Percentiles rank a stretch among this genome's conserved stretches.
These are phyloP conservation scores for Thalassiosira hispida DNA, from an alignment of 352 stramenopile species.

Conservation along the genomic window DNA sequence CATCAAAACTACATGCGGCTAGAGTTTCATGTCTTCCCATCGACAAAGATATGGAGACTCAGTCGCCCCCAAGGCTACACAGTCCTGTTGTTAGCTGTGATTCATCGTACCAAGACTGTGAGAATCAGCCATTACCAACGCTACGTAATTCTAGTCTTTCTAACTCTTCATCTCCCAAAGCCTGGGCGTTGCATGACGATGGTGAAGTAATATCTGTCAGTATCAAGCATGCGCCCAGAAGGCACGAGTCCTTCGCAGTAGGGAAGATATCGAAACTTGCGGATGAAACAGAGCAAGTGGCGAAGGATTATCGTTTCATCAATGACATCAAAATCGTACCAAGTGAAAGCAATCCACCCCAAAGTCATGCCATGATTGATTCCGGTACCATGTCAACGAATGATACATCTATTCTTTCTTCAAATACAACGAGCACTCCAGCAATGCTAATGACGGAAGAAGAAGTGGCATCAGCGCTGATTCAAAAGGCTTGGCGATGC, in stretches of 20 bases:
- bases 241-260: neutral
- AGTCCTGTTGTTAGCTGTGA: no score
- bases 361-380: no score
- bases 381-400: no score
- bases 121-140: neutral
- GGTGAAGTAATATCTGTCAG: constrained; percentile 14
- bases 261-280: neutral
- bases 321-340: neutral
- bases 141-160: neutral
- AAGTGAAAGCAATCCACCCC: neutral
- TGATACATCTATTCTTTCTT: no score
- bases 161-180: neutral
- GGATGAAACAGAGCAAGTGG: neutral
- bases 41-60: no score
- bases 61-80: no score
- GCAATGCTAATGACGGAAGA: neutral
- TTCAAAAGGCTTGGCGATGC: constrained; percentile 30
- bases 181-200: constrained; percentile 5
- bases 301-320: neutral
- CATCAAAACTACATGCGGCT: no score
- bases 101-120: neutral
- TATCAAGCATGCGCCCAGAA: constrained; percentile 12
- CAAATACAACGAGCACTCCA: no score
- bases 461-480: constrained; percentile 21
- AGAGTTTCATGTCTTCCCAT: no score